Percentiles rank a stretch among this genome's conserved stretches.
These are phyloP conservation scores for Salix viminalis DNA, from an alignment of 345 rosid genomes.

Conservation along the genomic window DNA sequence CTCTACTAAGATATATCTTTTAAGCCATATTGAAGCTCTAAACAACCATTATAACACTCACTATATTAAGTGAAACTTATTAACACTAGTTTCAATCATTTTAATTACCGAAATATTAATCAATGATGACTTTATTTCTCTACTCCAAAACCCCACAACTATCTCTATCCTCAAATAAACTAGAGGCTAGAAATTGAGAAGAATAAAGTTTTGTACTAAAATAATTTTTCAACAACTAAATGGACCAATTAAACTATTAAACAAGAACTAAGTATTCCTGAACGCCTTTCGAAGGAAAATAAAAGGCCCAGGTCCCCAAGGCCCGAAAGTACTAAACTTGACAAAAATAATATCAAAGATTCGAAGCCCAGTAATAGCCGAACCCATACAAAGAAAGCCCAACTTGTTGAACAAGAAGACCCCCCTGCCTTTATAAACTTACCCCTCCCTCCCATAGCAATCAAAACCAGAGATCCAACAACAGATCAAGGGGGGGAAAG, in stretches of 20 bases:
- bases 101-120: rapidly evolving
- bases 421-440: background rate
- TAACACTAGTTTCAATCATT: no score
- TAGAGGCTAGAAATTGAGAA: no score
- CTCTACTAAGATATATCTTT: no score
- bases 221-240: no score
- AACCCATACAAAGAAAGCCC: background rate
- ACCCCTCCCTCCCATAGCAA: background rate
- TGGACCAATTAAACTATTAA: no score
- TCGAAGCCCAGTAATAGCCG: background rate
- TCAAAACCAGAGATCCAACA: background rate
- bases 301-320: background rate
- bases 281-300: no score
- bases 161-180: no score
- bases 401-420: slow-evolving; percentile 37
- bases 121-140: rapidly evolving
- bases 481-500: background rate
- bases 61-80: rapidly evolving
- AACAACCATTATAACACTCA: rapidly evolving
- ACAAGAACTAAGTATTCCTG: no score
- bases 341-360: background rate
- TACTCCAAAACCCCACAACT: no score
- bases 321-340: background rate
- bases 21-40: rapidly evolving
- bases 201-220: no score